A percentile compares a stretch with the other conserved stretches of the same genome.
phyloP scores from a whole-genome alignment of 2,329 filamentous ascomycete genomes.

The Xylariaceae sp. region DNA sequence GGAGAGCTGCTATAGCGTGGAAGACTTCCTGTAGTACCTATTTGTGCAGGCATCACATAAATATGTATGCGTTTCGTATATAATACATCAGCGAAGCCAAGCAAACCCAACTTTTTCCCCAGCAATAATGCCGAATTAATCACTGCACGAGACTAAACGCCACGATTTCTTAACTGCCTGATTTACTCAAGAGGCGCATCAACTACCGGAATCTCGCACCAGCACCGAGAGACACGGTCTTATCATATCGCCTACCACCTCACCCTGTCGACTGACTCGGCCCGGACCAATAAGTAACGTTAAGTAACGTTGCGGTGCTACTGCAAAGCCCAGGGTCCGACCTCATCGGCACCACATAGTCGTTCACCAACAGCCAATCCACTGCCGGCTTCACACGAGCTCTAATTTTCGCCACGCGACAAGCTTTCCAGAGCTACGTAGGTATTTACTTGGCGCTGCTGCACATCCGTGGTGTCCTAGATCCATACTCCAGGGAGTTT shows the following conservation, averaged over 20 bases:
- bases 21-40: neutral
- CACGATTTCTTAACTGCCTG: conserved; percentile 24
- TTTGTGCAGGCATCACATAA: conserved; percentile 11
- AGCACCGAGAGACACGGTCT: neutral
- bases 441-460: conserved; percentile 3
- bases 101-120: neutral
- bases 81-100: conserved; percentile 10
- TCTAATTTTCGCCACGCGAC: conserved; percentile 24
- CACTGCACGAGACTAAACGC: conserved; percentile 22
- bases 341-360: conserved; percentile 12
- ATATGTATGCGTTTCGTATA: too few relatives aligned
- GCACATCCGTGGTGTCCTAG: conserved; percentile 15
- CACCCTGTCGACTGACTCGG: neutral
- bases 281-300: neutral
- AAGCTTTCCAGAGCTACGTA: conserved; percentile 2
- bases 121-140: conserved; percentile 1
- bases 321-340: conserved; percentile 20
- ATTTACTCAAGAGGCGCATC: conserved; percentile 22
- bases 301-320: conserved; percentile 36
- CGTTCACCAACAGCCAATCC: conserved; percentile 15
- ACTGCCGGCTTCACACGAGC: conserved; percentile 6
- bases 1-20: neutral
- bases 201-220: conserved; percentile 22
- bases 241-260: conserved; percentile 1
- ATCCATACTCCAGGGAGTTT: conserved; percentile 11